These are phyloP conservation scores for Citrus glauca DNA, from an alignment of 345 rosid genomes.

Conservation along the genomic window DNA sequence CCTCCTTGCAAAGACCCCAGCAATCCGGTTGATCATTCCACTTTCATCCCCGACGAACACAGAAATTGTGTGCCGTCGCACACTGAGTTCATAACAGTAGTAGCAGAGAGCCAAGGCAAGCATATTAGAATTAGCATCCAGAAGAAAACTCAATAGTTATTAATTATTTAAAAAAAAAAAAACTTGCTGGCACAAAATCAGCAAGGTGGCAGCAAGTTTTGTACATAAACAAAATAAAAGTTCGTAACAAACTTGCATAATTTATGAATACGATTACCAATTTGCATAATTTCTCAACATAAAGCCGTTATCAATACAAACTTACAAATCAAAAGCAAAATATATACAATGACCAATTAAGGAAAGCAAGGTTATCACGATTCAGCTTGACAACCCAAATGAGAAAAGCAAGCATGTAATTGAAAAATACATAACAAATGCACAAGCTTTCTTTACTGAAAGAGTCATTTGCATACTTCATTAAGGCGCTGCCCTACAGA, in stretches of 20 bases:
- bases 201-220: not conserved
- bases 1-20: slow-evolving; percentile 95
- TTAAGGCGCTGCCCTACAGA: not conserved
- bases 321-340: not conserved
- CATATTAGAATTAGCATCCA: not conserved
- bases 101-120: not conserved
- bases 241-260: not conserved
- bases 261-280: not conserved
- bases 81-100: slow-evolving; percentile 33
- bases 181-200: not conserved
- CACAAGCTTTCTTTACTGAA: not conserved
- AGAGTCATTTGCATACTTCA: not conserved
- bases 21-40: slow-evolving; percentile 96
- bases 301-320: not conserved
- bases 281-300: not conserved
- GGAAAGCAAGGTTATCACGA: not conserved
- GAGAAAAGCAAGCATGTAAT: not conserved
- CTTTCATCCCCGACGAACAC: slow-evolving; percentile 98
- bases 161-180: not conserved
- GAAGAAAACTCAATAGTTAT: not conserved
- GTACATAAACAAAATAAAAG: not conserved
- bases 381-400: not conserved
- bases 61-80: slow-evolving; percentile 75
- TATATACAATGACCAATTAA: not conserved
- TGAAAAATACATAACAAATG: not conserved